Conservation (phyloP, 2,329 filamentous ascomycete genomes). For the Sphaerulina populicola region DNA sequence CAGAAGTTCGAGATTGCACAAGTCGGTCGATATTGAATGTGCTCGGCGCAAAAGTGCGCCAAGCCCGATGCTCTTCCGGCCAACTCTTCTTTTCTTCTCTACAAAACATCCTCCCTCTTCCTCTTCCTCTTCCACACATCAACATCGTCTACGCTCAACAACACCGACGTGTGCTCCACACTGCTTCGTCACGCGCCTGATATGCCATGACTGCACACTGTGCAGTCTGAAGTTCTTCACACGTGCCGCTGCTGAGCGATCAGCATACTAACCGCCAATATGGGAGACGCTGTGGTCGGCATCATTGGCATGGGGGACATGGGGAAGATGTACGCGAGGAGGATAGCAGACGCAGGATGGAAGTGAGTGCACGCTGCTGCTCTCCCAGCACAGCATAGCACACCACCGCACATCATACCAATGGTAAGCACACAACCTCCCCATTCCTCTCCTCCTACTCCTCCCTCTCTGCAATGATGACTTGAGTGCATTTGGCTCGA, state of each 20-base stretch:
- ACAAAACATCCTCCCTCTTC: conserved; percentile 8
- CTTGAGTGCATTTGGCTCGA: conserved; percentile 99
- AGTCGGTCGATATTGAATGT: background rate
- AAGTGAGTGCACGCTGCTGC: conserved; percentile 58
- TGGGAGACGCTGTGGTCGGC: conserved; percentile 70
- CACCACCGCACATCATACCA: conserved; percentile 4
- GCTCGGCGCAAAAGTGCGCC: conserved; percentile 10
- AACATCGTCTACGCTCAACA: conserved; percentile 1
- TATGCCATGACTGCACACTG: conserved; percentile 6
- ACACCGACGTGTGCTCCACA: background rate
- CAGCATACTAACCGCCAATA: conserved; percentile 28
- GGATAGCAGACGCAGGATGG: conserved; percentile 86
- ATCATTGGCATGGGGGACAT: conserved; percentile 99
- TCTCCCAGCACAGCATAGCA: background rate
- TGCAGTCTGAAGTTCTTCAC: conserved; percentile 10
- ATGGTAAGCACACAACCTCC: conserved; percentile 32
- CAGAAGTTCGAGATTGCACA: conserved; percentile 7
- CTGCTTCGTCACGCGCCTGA: background rate
- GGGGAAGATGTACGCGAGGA: conserved; percentile 95
- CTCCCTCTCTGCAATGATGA: conserved; percentile 65
- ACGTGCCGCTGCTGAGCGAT: conserved; percentile 4
- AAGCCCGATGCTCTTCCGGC: conserved; percentile 6
- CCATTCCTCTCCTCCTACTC: conserved; percentile 9
- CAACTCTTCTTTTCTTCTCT: background rate
- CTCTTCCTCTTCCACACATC: conserved; percentile 7